Percentiles rank a stretch among this genome's conserved stretches.
These are phyloP conservation scores for Neofusicoccum cordaticola DNA, from an alignment of 2,329 filamentous ascomycete species.

Conservation along the genomic window DNA sequence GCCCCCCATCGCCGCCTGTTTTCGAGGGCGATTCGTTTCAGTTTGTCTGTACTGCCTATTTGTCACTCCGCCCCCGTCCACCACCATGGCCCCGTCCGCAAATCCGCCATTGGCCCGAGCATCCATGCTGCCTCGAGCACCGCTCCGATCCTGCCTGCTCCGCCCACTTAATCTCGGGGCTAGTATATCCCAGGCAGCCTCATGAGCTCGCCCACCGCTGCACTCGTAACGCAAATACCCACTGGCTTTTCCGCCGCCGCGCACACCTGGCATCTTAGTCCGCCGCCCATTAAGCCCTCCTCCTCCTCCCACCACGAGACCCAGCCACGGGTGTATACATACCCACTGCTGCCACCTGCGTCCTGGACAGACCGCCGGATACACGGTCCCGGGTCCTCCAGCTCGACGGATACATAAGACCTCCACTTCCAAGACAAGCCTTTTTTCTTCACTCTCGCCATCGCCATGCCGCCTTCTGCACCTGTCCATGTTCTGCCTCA, in stretches of 20 bases:
- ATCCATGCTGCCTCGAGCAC: not conserved
- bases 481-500: conserved; percentile 51
- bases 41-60: conserved; percentile 7
- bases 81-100: not conserved
- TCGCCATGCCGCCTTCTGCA: conserved; percentile 74
- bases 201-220: not conserved
- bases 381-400: not conserved
- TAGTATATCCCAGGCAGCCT: not conserved
- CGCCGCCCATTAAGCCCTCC: not conserved
- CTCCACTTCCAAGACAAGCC: not conserved
- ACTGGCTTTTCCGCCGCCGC: not conserved
- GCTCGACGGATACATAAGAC: not conserved
- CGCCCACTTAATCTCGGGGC: conserved; percentile 5
- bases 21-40: not conserved
- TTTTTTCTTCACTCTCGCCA: conserved; percentile 44
- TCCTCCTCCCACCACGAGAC: too few relatives aligned
- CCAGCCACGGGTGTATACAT: not conserved
- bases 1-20: not conserved
- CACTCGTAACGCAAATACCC: not conserved
- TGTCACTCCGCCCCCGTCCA: not conserved
- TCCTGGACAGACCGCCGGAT: too few relatives aligned
- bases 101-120: not conserved
- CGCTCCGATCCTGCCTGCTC: not conserved
- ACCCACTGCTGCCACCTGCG: not conserved
- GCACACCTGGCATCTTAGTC: not conserved